Base-by-base conservation (phyloP, 352 stramenopile species). In the Phytophthora tentaculata region DNA sequence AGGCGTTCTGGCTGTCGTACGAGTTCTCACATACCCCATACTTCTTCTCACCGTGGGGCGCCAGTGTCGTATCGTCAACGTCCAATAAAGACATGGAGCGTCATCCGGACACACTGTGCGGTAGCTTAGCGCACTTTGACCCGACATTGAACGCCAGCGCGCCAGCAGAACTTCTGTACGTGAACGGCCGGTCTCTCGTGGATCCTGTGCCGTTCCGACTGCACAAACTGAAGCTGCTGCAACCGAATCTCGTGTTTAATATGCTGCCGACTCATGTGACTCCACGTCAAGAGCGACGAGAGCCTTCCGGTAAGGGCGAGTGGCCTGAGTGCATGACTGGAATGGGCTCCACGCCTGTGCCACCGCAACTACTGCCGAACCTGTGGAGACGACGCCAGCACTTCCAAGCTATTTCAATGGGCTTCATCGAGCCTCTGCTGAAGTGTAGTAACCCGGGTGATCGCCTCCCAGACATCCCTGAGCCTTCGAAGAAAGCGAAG, bases 1-100 rank as follows among this genome's bases (percentile, higher is more conserved):
- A 94, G 45, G 54, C 79, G 0, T 92, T 92, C 50, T 94, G 86
- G 86, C 51, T 94, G n/a, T 76, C 84, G 32, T 92, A 74, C 57
- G 80, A 88, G 63, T 78, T 91, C 20, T 73, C 76, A 0, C 73
- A 85, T 22, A 56, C 49, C 0, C 37, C 71, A 16, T 94, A 91
- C 51, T 76, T 80, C 39, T 92, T 92, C 67, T 91, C 82, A 2
- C 84, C 84, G 1, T 90, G 76, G 78, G 80, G 82, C 0, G 78
- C 84, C 22, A 84, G 77, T 8, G 77, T 82, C 41, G 69, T 91
- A 10, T 78, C 83, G 3, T 70, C 73, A 1, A 64, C 67, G 0
- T 26, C 83, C n/a, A 88, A 86, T 55, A 49, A 80, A 16, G 86
- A 91, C 65, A 80, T 88, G 59, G 48, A 72, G 22, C 61, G 74